Conservation (phyloP, 495 filamentous ascomycete genomes). For the Aspergillus nanangensis region DNA sequence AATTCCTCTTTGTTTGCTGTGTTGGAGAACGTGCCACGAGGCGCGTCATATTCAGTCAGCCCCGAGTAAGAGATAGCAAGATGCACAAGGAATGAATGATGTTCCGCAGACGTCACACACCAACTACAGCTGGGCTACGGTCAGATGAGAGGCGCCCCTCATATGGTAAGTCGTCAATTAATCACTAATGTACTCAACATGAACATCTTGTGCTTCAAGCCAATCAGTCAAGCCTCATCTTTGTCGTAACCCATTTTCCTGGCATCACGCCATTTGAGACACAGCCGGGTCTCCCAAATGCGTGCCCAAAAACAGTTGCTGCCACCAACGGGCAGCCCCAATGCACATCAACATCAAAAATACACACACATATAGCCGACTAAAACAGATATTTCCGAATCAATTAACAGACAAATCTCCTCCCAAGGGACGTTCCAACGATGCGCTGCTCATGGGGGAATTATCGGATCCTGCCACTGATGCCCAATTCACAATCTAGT, state of each 20-base stretch:
- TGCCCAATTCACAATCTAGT: constrained; percentile 25
- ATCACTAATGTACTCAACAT: constrained; percentile 16
- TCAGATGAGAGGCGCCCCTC: no score
- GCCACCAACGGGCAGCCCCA: no score
- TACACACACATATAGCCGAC: constrained; percentile 15
- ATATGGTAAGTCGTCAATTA: constrained; percentile 8
- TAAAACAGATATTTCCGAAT: constrained; percentile 5
- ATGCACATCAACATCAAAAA: constrained; percentile 6
- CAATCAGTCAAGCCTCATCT: constrained; percentile 8
- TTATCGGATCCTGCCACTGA: constrained; percentile 25
- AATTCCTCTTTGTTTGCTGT: not conserved
- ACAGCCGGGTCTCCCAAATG: constrained; percentile 16
- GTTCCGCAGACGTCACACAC: no score
- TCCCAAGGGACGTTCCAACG: constrained; percentile 12
- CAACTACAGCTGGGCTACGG: no score
- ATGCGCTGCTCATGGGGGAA: constrained; percentile 19
- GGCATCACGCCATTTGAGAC: constrained; percentile 12
- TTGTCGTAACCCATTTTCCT: constrained; percentile 14
- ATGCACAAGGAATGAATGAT: no score
- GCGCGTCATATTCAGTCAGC: no score
- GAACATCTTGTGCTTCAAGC: constrained; percentile 12
- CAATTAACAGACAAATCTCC: constrained; percentile 11
- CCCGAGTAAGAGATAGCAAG: no score
- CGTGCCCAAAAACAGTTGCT: no score
- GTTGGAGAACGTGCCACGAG: not conserved